Base-by-base conservation (phyloP, 805 yeast genomes). In the Candida schatavii region DNA sequence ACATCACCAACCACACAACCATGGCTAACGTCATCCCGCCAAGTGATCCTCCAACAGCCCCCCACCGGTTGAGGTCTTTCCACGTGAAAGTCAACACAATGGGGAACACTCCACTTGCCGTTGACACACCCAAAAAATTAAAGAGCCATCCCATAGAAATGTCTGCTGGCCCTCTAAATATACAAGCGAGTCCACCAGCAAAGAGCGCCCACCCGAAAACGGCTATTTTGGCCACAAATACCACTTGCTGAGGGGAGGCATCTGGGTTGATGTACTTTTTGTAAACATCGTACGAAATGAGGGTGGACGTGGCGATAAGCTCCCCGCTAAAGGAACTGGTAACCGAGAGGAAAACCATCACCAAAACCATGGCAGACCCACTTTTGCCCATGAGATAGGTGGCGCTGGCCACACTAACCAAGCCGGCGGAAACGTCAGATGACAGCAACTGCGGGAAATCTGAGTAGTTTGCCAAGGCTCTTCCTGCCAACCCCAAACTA, bases 271-370 rank as follows among this genome's bases (percentile, higher is more conserved):
- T 38, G 42, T 56, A 59, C 20, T 52, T 54, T 47, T 57, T 57
- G 44, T 55, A 59, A 26, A 58, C 44, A 37, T 57, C 62, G 30
- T 56, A 57, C 2, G 61, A 53, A 2, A 54, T 26, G 21, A 69
- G 56, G 3, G 74, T 62, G 0, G 72, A 63, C 3, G 68, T 53
- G 5, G 73, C 72, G 49, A 69, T 67, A 37, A 68, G 47, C 44
- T 68, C 74, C 37, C 70, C 72, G 22, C 71, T 62, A 36, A 66
- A 58, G 2, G 75, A 64, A 2, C 73, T 64, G 4, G 72, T 66
- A 3, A 67, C 73, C 1, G 73, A 64, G 29, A 68, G 49, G 57
- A 69, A 70, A 4, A 68, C 45, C 61, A 59, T 48, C 40, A 62
- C 61, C 15, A 68, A 41, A 9, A 55, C 53, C 48, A 54, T 52